Percentiles rank a stretch among this genome's conserved stretches.
Conservation (phyloP, 2,329 filamentous ascomycete species). For the Neofusicoccum parvum region DNA sequence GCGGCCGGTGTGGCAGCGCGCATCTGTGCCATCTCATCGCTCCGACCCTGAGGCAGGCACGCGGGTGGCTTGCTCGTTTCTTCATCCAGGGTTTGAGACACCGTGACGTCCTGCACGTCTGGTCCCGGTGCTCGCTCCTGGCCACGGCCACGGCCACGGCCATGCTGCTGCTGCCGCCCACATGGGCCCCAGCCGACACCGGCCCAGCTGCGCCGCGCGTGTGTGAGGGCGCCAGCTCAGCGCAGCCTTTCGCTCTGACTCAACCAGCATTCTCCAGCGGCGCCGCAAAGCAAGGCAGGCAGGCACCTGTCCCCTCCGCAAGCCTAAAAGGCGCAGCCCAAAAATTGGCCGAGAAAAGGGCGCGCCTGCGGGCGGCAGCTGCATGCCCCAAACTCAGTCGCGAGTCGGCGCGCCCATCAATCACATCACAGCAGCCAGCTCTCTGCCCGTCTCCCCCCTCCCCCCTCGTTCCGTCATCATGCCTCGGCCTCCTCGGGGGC, state of each 20-base stretch:
- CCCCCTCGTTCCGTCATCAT: neutral
- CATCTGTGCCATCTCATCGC: slow-evolving; percentile 4
- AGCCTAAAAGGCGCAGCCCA: no score
- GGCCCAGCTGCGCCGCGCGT: no score
- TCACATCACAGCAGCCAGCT: neutral
- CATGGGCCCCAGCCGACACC: no score
- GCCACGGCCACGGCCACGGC: no score
- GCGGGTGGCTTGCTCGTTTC: neutral
- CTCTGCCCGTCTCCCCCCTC: neutral
- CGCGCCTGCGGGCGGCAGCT: neutral
- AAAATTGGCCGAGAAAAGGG: slow-evolving; percentile 11
- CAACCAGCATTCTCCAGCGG: neutral
- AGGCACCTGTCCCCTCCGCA: neutral
- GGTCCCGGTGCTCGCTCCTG: no score
- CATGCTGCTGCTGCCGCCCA: no score
- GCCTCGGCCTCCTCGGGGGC: neutral
- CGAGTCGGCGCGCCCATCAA: neutral
- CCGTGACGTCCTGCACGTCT: neutral
- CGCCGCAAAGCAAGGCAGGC: neutral
- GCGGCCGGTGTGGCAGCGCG: neutral
- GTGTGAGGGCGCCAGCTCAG: neutral
- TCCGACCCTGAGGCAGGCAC: neutral
- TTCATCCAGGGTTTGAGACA: neutral
- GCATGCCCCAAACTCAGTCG: slow-evolving; percentile 2
- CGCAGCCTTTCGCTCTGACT: neutral